phyloP scores from a whole-genome alignment of 2,329 filamentous ascomycete genomes.

The Gaeumannomyces sp. region DNA sequence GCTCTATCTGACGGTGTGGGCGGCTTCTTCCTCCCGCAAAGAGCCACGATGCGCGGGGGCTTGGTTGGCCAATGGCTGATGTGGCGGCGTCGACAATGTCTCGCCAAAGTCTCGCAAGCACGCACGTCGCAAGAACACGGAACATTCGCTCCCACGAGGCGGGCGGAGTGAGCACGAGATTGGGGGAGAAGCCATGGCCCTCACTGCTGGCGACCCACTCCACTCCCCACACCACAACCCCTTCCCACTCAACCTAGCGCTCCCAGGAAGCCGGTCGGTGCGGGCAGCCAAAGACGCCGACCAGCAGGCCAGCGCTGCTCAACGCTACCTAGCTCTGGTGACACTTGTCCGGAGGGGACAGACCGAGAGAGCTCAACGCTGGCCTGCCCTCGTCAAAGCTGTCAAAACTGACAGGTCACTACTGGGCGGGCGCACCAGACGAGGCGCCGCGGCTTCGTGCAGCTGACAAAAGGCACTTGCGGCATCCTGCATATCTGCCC shows the following conservation, averaged over 20 bases:
- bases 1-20: too few relatives aligned
- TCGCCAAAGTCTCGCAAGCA: background rate
- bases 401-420: background rate
- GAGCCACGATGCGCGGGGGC: background rate
- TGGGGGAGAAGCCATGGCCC: too few relatives aligned
- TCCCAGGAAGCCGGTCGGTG: too few relatives aligned
- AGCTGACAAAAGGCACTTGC: background rate
- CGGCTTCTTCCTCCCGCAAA: background rate
- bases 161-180: too few relatives aligned
- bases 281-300: background rate
- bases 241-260: background rate
- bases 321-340: background rate
- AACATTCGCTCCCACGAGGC: too few relatives aligned
- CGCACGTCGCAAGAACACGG: too few relatives aligned
- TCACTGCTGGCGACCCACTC: background rate
- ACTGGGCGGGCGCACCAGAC: too few relatives aligned
- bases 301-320: too few relatives aligned
- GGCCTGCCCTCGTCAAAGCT: background rate
- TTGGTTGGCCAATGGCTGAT: background rate
- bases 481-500: background rate
- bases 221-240: background rate
- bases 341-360: background rate
- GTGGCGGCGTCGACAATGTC: too few relatives aligned
- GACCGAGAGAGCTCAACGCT: background rate
- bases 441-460: background rate